Evolutionary conservation across 2,329 filamentous ascomycete species (phyloP).

Genomic region (Hypoxylon sp.): DNA sequence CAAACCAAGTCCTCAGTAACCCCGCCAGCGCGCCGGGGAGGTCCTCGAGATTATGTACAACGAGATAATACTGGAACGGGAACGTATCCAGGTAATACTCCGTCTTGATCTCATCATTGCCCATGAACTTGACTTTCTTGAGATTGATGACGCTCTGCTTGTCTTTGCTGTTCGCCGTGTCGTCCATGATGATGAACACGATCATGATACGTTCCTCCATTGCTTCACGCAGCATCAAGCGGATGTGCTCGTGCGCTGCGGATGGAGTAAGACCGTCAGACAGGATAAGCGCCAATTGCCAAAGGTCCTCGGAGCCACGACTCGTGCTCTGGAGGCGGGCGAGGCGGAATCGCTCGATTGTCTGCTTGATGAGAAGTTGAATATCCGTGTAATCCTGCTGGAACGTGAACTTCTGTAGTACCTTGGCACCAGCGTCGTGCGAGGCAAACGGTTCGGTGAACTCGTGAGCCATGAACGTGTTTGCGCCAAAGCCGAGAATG

Average conservation of each 20-base stretch:
- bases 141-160: slow-evolving; percentile 81
- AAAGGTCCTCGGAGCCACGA: slow-evolving; percentile 72
- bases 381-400: slow-evolving; percentile 88
- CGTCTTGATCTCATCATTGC: slow-evolving; percentile 76
- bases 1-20: slow-evolving; percentile 95
- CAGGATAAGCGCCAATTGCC: slow-evolving; percentile 93
- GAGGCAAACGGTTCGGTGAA: slow-evolving; percentile 83
- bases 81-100: slow-evolving; percentile 94
- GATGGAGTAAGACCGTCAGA: slow-evolving; percentile 92
- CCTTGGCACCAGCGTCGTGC: slow-evolving; percentile 79
- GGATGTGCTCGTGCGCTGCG: slow-evolving; percentile 80
- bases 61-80: slow-evolving; percentile 95
- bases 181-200: slow-evolving; percentile 96
- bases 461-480: slow-evolving; percentile 84
- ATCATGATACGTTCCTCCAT: slow-evolving; percentile 96
- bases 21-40: slow-evolving; percentile 87
- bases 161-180: slow-evolving; percentile 54
- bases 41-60: slow-evolving; percentile 91
- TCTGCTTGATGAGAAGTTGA: slow-evolving; percentile 76
- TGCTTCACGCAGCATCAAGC: slow-evolving; percentile 83
- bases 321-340: slow-evolving; percentile 70
- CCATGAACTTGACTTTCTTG: slow-evolving; percentile 80
- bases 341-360: slow-evolving; percentile 81
- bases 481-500: slow-evolving; percentile 86
- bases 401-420: slow-evolving; percentile 87